Percentiles rank a stretch among this genome's conserved stretches.
Conservation (phyloP, 2,329 filamentous ascomycete species). For the Alternaria ethzedia region DNA sequence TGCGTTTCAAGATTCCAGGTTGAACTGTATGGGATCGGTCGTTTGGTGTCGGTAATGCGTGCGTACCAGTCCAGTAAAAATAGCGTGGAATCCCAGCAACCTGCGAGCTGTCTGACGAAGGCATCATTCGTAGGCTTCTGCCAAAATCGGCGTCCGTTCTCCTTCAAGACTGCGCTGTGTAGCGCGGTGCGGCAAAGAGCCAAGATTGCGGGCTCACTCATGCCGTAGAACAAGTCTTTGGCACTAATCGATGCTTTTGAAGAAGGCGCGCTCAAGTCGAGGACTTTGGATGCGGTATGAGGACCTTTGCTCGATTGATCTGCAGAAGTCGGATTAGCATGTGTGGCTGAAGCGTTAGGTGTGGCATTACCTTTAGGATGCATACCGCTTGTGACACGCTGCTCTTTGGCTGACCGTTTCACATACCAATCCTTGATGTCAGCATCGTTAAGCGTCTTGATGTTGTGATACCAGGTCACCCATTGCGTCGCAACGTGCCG, state of each 20-base stretch:
- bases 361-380: slow-evolving; percentile 17
- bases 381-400: background rate
- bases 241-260: slow-evolving; percentile 35
- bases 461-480: slow-evolving; percentile 63
- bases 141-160: slow-evolving; percentile 54
- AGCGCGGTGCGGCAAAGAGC: slow-evolving; percentile 57
- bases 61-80: slow-evolving; percentile 64
- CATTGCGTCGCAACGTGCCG: slow-evolving; percentile 63
- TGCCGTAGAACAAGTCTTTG: slow-evolving; percentile 49
- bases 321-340: slow-evolving; percentile 14
- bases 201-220: slow-evolving; percentile 58
- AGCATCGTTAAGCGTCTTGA: slow-evolving; percentile 58
- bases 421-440: slow-evolving; percentile 60
- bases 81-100: slow-evolving; percentile 60
- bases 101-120: slow-evolving; percentile 58
- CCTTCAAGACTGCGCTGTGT: slow-evolving; percentile 53
- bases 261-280: slow-evolving; percentile 36
- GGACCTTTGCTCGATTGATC: slow-evolving; percentile 26
- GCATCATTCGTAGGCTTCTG: slow-evolving; percentile 52
- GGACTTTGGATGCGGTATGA: slow-evolving; percentile 32
- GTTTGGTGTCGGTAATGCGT: slow-evolving; percentile 54
- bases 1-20: slow-evolving; percentile 65
- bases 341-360: background rate
- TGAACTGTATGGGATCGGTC: slow-evolving; percentile 62
- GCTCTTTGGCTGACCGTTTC: slow-evolving; percentile 31